Evolutionary conservation across 2,329 filamentous ascomycete species (phyloP).

Genomic region (Calonectria honghensis): DNA sequence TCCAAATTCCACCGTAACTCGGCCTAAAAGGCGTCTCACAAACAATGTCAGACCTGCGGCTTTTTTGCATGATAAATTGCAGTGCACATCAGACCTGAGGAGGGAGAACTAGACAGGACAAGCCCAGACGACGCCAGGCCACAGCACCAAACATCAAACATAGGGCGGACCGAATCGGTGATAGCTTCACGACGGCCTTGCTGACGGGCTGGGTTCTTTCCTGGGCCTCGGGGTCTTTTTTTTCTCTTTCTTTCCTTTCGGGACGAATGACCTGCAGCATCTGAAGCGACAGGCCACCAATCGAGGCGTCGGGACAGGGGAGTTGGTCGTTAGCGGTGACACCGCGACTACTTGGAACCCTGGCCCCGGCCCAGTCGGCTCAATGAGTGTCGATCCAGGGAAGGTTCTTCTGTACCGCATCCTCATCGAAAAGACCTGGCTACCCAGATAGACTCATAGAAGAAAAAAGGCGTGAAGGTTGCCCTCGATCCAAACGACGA

Average conservation of each 20-base stretch:
- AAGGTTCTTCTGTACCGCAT: background rate
- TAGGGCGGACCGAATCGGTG: conserved; percentile 21
- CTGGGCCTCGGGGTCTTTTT: conserved; percentile 24
- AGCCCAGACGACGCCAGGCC: conserved; percentile 26
- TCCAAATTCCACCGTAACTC: conserved; percentile 13
- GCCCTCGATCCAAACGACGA: conserved; percentile 21
- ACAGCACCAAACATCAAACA: conserved; percentile 27
- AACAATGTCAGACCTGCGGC: conserved; percentile 16
- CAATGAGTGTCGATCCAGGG: background rate
- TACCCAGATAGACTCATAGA: conserved; percentile 14
- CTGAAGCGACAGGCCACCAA: conserved; percentile 37
- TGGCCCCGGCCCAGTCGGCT: conserved; percentile 6
- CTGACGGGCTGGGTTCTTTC: conserved; percentile 25
- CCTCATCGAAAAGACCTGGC: conserved; percentile 1
- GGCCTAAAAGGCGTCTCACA: conserved; percentile 10
- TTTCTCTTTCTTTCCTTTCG: background rate
- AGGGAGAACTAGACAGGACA: conserved; percentile 21
- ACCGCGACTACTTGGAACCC: conserved; percentile 1
- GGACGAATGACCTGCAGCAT: conserved; percentile 41
- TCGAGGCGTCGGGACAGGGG: conserved; percentile 33
- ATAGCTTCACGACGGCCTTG: conserved; percentile 27
- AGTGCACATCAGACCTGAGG: conserved; percentile 16
- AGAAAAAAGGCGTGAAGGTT: conserved; percentile 24
- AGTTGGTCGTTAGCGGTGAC: conserved; percentile 28
- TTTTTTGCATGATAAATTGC: conserved; percentile 13